phyloP scores from a whole-genome alignment of 306 rosid species.

The Dryas alaskensis region DNA sequence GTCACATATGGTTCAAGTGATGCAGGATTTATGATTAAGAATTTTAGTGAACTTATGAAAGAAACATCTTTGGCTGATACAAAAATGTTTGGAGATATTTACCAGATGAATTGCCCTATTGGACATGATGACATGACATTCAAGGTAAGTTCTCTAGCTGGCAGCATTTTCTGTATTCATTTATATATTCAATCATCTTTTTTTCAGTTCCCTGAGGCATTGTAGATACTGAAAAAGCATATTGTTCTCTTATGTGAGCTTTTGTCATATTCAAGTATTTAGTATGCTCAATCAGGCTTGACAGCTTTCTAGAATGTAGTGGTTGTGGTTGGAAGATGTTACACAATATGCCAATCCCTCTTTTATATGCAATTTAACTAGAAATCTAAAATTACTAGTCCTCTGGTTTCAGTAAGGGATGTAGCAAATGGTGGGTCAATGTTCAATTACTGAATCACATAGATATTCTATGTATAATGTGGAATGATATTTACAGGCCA shows the following conservation, averaged over 20 bases:
- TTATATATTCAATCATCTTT: not conserved
- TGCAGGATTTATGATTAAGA: constrained; percentile 42
- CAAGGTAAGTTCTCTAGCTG: constrained; percentile 37
- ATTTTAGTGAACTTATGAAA: constrained; percentile 43
- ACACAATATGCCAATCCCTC: not conserved
- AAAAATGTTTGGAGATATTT: constrained; percentile 40
- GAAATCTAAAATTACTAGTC: not conserved
- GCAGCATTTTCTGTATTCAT: not conserved
- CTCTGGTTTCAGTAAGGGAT: too few relatives aligned
- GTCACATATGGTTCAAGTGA: constrained; percentile 37
- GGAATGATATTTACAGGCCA: not conserved
- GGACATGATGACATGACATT: constrained; percentile 35
- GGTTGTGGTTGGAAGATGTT: not conserved
- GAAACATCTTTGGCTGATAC: constrained; percentile 36
- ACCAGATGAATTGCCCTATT: constrained; percentile 34
- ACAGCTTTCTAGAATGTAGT: not conserved
- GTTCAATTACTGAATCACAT: too few relatives aligned
- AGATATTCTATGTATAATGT: too few relatives aligned
- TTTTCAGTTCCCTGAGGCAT: not conserved
- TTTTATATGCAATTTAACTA: not conserved
- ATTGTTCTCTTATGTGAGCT: not conserved
- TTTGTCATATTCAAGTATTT: not conserved
- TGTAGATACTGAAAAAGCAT: not conserved
- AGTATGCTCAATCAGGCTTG: not conserved
- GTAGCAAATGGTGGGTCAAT: too few relatives aligned